phyloP scores from a whole-genome alignment of 2,329 filamentous ascomycete species.

The Colletotrichum paranaense region DNA sequence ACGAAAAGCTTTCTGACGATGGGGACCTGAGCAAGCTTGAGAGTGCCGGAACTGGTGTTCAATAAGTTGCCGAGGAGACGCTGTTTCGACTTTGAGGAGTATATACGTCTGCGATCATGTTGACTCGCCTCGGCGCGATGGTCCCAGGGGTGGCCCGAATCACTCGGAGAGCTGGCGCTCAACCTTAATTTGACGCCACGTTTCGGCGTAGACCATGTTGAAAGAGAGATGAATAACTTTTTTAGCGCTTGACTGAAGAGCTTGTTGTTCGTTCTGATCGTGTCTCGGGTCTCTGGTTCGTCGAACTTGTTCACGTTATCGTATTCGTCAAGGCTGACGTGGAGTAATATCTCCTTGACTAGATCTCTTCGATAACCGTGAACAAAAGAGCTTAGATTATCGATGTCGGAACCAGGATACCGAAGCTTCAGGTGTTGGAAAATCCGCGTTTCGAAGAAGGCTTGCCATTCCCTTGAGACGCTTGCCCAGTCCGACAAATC shows the following conservation, averaged over 20 bases:
- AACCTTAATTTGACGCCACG: constrained; percentile 1
- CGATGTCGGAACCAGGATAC: not conserved
- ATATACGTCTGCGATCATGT: not conserved
- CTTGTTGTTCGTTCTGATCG: not conserved
- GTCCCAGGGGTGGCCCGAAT: not conserved
- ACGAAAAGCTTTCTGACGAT: not conserved
- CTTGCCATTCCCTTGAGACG: constrained; percentile 9
- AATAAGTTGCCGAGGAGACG: constrained; percentile 13
- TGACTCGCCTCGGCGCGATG: not conserved
- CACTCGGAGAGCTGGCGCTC: constrained; percentile 1
- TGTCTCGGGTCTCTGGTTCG: not conserved
- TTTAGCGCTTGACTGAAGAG: not conserved
- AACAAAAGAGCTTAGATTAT: not conserved
- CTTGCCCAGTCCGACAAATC: not conserved
- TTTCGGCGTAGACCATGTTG: not conserved
- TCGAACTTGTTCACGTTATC: not conserved
- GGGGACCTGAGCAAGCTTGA: constrained; percentile 2
- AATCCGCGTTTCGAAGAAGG: constrained; percentile 1
- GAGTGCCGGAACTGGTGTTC: not conserved
- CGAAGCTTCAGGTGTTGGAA: constrained; percentile 2
- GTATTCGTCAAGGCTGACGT: constrained; percentile 1
- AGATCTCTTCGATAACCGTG: not conserved
- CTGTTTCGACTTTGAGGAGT: not conserved
- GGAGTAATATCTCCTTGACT: not conserved
- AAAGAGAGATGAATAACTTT: not conserved